Base-by-base conservation (phyloP, 2,329 filamentous ascomycete genomes). In the Aspergillus novofumigatus region DNA sequence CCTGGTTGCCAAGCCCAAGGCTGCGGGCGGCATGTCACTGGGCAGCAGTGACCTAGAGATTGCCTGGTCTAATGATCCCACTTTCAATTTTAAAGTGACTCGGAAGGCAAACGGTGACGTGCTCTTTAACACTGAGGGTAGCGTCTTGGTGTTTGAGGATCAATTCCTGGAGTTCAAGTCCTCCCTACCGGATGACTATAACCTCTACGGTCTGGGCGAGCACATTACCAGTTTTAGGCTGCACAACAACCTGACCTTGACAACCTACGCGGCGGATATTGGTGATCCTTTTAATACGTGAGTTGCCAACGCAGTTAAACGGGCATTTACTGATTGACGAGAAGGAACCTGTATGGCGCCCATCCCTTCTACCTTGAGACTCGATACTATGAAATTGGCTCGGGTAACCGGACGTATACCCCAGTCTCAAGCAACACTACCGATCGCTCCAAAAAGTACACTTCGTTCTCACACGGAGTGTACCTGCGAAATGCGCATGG, bases 321-420 rank as follows among this genome's bases (percentile, higher is more conserved):
- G 23, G 23, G 23, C 23, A 23, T 23, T 23, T 23, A 23, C 23
- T 23, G 23, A 3, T n/a, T 3, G 17, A 4, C 49, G 7, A 1
- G 42, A 41, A 73, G 71, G 14, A 92, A 92, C 64, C 77, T 92
- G 5, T 94, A 94, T 65, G 89, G 90, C 5, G 82, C 79, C 44
- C 90, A 94, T 64, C 87, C 90, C 0, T 85, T 92, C 67, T 94
- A 93, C 68, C 77, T 92, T 3, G 90, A 93, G 60, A 92, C 89
- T 1, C 81, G 89, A 56, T 93, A 92, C 73, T 91, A 86, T 64
- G 80, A 86, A 61, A 75, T 81, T 10, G 76, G 82, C 50, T 69
- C 75, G 1, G 23, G 23, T 23, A 77, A 77, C 3, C 80, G 81
- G 4, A 72, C 76, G 35, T 75, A 82, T 50, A 79, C 75, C 1